A percentile compares a stretch with the other conserved stretches of the same genome.
These are phyloP conservation scores for Trichoderma sp. DNA, from an alignment of 2,329 filamentous ascomycete genomes.

Conservation along the genomic window DNA sequence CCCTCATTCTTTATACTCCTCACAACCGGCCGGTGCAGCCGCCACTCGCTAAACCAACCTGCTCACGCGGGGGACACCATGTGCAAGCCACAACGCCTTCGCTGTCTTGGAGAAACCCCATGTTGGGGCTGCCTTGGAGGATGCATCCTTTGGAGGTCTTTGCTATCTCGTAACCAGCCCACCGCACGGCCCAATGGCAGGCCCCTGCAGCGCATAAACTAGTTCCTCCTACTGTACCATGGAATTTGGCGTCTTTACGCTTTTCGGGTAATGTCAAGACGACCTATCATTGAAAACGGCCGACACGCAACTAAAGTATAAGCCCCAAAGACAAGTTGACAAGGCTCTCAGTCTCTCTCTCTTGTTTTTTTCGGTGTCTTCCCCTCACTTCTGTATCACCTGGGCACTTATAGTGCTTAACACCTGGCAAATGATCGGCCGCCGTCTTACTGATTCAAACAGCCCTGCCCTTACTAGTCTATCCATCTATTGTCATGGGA, in stretches of 20 bases:
- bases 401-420: neutral
- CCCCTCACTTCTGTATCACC: neutral
- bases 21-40: neutral
- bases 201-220: neutral
- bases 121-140: neutral
- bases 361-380: neutral
- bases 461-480: neutral
- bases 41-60: neutral
- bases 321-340: neutral
- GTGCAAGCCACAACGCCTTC: neutral
- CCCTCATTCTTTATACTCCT: conserved; percentile 13
- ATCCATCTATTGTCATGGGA: no score
- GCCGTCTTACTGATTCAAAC: neutral
- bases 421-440: neutral
- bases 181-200: neutral
- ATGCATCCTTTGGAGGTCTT: neutral
- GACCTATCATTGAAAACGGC: neutral
- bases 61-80: neutral
- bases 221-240: neutral
- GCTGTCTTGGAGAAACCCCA: neutral
- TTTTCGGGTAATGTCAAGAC: neutral
- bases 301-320: neutral
- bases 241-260: neutral
- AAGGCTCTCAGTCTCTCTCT: neutral
- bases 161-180: neutral